phyloP scores from a whole-genome alignment of 1,284 basidiomycete genomes.

The Sporisorium exsertum region DNA sequence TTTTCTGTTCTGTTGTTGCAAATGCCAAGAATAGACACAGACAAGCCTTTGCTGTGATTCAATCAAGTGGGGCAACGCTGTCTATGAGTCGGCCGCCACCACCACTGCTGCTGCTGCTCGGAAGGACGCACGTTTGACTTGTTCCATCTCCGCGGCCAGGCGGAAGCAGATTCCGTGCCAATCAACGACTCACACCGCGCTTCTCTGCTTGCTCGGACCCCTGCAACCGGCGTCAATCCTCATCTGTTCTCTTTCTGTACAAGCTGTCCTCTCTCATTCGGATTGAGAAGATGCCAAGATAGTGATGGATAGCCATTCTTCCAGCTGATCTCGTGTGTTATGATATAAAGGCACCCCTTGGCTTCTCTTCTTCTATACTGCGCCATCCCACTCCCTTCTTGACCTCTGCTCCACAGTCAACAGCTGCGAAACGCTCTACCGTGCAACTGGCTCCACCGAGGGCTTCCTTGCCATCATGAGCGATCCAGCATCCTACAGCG shows the following conservation, averaged over 20 bases:
- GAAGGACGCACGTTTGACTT: too few relatives aligned
- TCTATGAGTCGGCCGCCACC: too few relatives aligned
- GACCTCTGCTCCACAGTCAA: neutral
- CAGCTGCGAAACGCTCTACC: neutral
- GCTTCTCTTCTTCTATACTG: neutral
- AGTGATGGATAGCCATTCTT: too few relatives aligned
- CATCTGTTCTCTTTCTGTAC: too few relatives aligned
- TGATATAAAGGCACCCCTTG: neutral
- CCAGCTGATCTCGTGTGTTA: too few relatives aligned
- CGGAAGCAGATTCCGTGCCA: slow-evolving; percentile 4
- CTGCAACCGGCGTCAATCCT: too few relatives aligned
- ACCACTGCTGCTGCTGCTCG: too few relatives aligned
- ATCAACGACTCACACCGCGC: neutral
- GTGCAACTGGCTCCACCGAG: neutral
- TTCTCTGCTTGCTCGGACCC: neutral
- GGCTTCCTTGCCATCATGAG: slow-evolving; percentile 11
- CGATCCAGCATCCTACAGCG: slow-evolving; percentile 14
- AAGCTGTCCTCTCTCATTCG: too few relatives aligned
- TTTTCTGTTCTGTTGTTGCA: too few relatives aligned
- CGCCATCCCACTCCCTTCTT: neutral
- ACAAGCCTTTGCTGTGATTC: too few relatives aligned
- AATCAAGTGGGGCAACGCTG: too few relatives aligned
- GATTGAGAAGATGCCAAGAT: neutral
- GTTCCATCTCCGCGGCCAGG: slow-evolving; percentile 3
- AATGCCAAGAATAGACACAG: too few relatives aligned